These are phyloP conservation scores for Beauveria bassiana DNA, from an alignment of 2,329 filamentous ascomycete species.

Conservation along the genomic window DNA sequence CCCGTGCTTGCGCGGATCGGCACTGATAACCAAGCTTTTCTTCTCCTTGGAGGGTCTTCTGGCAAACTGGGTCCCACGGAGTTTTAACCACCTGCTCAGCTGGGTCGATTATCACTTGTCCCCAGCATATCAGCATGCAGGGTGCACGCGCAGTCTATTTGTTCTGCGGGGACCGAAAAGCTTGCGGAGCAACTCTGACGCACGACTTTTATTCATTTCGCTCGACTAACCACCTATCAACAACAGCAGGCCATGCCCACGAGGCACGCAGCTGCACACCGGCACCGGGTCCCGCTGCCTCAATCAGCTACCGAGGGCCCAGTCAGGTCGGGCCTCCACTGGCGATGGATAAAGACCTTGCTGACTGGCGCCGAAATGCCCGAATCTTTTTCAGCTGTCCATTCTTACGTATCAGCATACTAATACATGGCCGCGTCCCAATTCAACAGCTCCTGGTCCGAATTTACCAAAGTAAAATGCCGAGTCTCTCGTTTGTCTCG, in stretches of 20 bases:
- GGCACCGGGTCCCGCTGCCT: background rate
- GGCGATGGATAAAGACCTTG: background rate
- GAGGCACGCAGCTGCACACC: background rate
- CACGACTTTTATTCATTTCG: background rate
- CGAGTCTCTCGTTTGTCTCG: background rate
- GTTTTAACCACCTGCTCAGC: background rate
- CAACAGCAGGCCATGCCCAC: background rate
- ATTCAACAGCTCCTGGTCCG: background rate
- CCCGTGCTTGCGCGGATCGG: constrained; percentile 1
- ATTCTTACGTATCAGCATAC: background rate
- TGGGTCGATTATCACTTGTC: background rate
- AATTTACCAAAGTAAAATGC: background rate
- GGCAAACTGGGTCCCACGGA: too few species aligned
- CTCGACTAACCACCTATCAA: background rate
- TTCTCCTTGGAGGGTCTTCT: background rate
- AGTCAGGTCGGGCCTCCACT: background rate
- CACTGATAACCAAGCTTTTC: background rate
- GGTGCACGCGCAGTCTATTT: background rate
- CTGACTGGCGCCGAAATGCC: background rate
- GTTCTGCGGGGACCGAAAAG: background rate
- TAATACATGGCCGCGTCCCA: too few species aligned
- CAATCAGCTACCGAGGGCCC: background rate
- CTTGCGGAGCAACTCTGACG: background rate
- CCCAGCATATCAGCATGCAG: constrained; percentile 1
- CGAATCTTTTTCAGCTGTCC: background rate